A percentile compares a stretch with the other conserved stretches of the same genome.
phyloP scores from a whole-genome alignment of 345 rosid genomes.

The Xanthoceras sorbifolium region DNA sequence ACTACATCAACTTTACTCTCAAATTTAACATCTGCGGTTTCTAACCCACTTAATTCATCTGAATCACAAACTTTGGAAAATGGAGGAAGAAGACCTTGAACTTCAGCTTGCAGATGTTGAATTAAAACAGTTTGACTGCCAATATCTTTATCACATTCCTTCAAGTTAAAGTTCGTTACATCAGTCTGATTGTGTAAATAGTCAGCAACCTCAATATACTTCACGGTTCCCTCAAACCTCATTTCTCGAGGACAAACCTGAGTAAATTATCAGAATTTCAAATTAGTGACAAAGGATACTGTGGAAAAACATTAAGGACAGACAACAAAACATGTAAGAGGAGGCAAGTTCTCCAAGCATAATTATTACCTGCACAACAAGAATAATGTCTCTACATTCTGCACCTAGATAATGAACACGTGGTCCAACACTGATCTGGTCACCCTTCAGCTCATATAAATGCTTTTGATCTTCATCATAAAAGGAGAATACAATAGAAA shows the following conservation, averaged over 20 bases:
- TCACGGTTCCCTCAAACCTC: conserved; percentile 69
- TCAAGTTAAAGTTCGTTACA: conserved; percentile 22
- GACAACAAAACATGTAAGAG: conserved; percentile 15
- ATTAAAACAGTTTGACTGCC: conserved; percentile 39
- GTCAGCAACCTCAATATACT: conserved; percentile 62
- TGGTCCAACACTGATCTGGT: conserved; percentile 32
- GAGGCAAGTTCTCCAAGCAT: conserved; percentile 23
- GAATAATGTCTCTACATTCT: conserved; percentile 58
- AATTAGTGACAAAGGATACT: conserved; percentile 32
- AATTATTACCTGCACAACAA: conserved; percentile 71
- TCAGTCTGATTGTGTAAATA: conserved; percentile 38
- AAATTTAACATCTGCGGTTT: conserved; percentile 39
- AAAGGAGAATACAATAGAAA: conserved; percentile 62
- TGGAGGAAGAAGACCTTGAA: conserved; percentile 66
- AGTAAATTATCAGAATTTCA: conserved; percentile 41
- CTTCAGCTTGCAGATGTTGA: conserved; percentile 59
- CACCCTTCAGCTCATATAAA: conserved; percentile 26
- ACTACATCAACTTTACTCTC: conserved; percentile 40
- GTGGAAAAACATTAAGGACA: conserved; percentile 18
- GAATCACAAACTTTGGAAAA: conserved; percentile 38
- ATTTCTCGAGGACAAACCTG: conserved; percentile 77
- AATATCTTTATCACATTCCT: conserved; percentile 15
- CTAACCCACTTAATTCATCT: conserved; percentile 33
- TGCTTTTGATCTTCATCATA: conserved; percentile 55
- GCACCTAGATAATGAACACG: conserved; percentile 64